Evolutionary conservation across 257 asterid genomes (phyloP).

Genomic region (Nicotiana undulata): DNA sequence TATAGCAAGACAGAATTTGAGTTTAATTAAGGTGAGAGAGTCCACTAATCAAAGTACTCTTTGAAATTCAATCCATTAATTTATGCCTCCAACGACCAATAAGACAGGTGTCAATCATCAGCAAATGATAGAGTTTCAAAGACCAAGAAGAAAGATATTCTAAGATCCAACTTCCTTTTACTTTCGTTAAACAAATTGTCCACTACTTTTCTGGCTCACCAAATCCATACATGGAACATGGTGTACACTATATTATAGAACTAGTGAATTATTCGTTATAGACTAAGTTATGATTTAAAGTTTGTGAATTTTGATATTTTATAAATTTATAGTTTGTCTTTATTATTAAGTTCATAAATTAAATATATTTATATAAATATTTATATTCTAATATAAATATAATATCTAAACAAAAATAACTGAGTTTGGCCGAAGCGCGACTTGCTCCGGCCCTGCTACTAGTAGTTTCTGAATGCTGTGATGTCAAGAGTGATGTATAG

Average conservation of each 20-base stretch:
- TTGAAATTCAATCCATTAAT: not conserved
- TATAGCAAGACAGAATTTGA: not conserved
- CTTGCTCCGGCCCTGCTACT: no score
- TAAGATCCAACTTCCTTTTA: constrained; percentile 15
- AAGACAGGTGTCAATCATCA: constrained; percentile 48
- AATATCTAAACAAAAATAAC: no score
- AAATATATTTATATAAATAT: no score
- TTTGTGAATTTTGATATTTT: no score
- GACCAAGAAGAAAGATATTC: constrained; percentile 12
- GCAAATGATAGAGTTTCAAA: constrained; percentile 23
- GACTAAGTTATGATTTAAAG: fast-evolving
- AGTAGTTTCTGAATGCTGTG: not conserved
- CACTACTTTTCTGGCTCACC: constrained; percentile 11
- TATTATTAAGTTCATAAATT: no score
- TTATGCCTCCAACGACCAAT: constrained; percentile 1
- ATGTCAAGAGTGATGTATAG: not conserved
- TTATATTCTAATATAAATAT: no score
- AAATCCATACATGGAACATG: not conserved
- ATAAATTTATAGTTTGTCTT: no score
- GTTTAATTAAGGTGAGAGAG: constrained; percentile 5
- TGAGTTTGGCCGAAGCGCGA: fast-evolving
- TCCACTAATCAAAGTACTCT: not conserved
- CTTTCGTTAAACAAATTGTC: not conserved
- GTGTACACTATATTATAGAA: not conserved
- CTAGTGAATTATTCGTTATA: no score